These are phyloP conservation scores for Cladophialophora carrionii DNA, from an alignment of 2,329 filamentous ascomycete genomes.

Conservation along the genomic window DNA sequence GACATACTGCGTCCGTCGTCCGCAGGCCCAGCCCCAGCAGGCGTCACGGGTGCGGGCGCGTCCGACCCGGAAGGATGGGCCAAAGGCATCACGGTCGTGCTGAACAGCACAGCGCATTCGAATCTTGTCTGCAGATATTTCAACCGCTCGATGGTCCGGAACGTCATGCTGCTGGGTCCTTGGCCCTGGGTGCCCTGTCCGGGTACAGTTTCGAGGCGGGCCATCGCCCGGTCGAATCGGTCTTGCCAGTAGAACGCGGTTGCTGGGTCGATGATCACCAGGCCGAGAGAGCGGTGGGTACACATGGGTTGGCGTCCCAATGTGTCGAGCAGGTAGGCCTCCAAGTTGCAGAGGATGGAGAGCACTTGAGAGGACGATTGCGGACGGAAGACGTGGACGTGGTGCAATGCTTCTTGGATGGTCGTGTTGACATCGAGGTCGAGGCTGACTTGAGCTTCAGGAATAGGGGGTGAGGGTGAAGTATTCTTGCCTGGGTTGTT, in stretches of 20 bases:
- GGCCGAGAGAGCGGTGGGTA: constrained; percentile 49
- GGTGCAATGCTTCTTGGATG: constrained; percentile 47
- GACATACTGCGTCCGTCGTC: constrained; percentile 34
- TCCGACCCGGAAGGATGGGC: constrained; percentile 23
- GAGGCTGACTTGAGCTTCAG: not conserved
- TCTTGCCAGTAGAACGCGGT: constrained; percentile 61
- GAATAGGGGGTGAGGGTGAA: not conserved
- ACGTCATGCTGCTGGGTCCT: constrained; percentile 5
- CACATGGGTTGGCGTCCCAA: constrained; percentile 45
- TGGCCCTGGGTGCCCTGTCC: constrained; percentile 24
- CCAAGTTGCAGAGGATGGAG: constrained; percentile 53
- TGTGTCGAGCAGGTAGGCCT: constrained; percentile 55
- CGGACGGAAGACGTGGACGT: constrained; percentile 63
- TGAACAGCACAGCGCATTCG: constrained; percentile 48
- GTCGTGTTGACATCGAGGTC: not conserved
- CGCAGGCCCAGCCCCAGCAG: constrained; percentile 12
- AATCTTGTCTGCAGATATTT: constrained; percentile 46
- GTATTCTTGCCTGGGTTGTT: not conserved
- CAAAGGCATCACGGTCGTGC: constrained; percentile 28
- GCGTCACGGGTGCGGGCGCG: constrained; percentile 3
- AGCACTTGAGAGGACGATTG: constrained; percentile 56
- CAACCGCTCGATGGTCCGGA: constrained; percentile 37
- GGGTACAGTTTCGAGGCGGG: constrained; percentile 45
- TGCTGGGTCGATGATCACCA: constrained; percentile 59
- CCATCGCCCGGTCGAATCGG: constrained; percentile 50